Base-by-base conservation (phyloP, 2,329 filamentous ascomycete genomes). In the Pseudofabraea citricarpa region DNA sequence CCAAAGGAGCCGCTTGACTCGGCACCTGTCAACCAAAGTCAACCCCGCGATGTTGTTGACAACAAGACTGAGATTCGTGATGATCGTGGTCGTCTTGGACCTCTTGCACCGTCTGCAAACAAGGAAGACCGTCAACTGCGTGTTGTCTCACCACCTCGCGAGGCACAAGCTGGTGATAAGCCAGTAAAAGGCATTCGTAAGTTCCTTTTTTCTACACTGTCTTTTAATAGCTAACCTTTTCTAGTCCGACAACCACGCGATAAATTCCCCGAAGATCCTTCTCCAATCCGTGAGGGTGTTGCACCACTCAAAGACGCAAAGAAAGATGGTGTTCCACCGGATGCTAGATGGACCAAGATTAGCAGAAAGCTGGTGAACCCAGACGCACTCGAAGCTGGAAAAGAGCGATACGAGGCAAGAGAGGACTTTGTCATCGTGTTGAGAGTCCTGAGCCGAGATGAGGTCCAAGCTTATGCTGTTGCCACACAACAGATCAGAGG, bases 271-370 rank as follows among this genome's bases (percentile, higher is more conserved):
- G 90, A 95, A 57, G 84, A 95, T 47, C 77, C 79, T 0, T 84
- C 89, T 54, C 83, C 87, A 0, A 73, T 91, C 22, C 78, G 90
- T 13, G 90, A 95, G 61, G 90, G 90, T 8, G 90, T 95, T 8
- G 88, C 90, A 2, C 89, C 89, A 12, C 79, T 93, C 59, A 95
- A 94, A 64, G 87, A 93, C 58, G 81, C 87, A 38, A 80, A 83
- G 61, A 79, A 79, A 59, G 78, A 81, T 47, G 83, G 86, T 29
- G 86, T 87, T 24, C 85, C 85, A 0, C 65, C 80, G 0, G 86
- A 83, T 39, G 90, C 90, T 24, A 79, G 88, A 36, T 95, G 90
- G 90, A 95, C 90, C 41, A 94, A 91, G 68, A 89, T 95, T 59
- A 87, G 85, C 61, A 82, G 90, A 44, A 81, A 83, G 51, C 75